phyloP scores from a whole-genome alignment of 2,329 filamentous ascomycete species.

The Colletotrichum paranaense region DNA sequence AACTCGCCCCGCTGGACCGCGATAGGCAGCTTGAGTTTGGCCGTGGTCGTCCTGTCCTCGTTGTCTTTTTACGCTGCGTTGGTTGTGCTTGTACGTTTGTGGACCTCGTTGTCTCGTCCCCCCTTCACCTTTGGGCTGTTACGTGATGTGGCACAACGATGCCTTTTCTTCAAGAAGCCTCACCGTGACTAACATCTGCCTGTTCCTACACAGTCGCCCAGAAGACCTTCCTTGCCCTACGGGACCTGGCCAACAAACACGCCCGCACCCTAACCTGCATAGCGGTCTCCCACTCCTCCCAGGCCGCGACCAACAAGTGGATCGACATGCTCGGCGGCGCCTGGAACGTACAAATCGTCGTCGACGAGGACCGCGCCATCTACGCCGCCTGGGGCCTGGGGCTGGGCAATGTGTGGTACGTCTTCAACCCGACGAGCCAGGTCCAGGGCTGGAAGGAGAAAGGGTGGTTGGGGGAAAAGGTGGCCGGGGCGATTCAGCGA shows the following conservation, averaged over 20 bases:
- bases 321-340: constrained; percentile 67
- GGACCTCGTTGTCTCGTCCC: constrained; percentile 16
- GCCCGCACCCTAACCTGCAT: constrained; percentile 62
- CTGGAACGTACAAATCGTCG: constrained; percentile 65
- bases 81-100: constrained; percentile 64
- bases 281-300: constrained; percentile 69
- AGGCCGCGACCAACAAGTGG: constrained; percentile 67
- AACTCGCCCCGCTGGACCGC: constrained; percentile 59
- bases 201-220: constrained; percentile 57
- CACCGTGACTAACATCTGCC: background rate
- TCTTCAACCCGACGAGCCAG: constrained; percentile 65
- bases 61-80: constrained; percentile 66
- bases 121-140: background rate
- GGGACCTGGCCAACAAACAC: constrained; percentile 64
- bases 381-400: constrained; percentile 72
- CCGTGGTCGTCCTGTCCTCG: constrained; percentile 55
- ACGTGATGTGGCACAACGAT: background rate
- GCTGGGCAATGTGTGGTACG: constrained; percentile 59
- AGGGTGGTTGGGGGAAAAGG: constrained; percentile 64
- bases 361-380: constrained; percentile 66
- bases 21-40: constrained; percentile 56
- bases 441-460: constrained; percentile 65
- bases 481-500: constrained; percentile 57
- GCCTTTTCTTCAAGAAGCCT: background rate
- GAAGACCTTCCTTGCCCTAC: constrained; percentile 67